phyloP scores from a whole-genome alignment of 169 alveolate species.

The Plasmodium reichenowi region DNA sequence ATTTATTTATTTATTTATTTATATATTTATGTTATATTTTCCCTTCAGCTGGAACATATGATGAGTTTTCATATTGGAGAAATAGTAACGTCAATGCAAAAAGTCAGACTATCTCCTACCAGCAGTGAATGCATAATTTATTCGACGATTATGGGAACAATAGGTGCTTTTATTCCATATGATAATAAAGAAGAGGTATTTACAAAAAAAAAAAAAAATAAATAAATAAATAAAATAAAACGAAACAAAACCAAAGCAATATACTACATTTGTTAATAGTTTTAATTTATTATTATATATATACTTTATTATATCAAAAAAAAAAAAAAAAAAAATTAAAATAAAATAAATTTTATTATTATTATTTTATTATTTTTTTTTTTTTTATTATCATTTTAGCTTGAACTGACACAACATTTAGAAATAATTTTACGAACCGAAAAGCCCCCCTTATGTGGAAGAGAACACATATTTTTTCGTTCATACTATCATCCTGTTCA shows the following conservation, averaged over 20 bases:
- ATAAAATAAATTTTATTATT: neutral
- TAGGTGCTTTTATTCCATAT: slow-evolving; percentile 97
- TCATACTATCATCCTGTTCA: slow-evolving; percentile 90
- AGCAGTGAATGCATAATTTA: slow-evolving; percentile 94
- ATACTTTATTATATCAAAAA: neutral
- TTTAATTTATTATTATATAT: no score
- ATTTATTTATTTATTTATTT: neutral
- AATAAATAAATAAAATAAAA: neutral
- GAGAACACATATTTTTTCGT: slow-evolving; percentile 91
- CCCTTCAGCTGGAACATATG: slow-evolving; percentile 90
- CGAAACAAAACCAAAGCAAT: no score
- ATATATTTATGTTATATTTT: neutral
- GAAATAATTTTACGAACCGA: slow-evolving; percentile 98
- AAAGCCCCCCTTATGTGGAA: slow-evolving; percentile 93
- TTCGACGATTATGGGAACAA: slow-evolving; percentile 97
- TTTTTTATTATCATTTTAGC: slow-evolving; percentile 52
- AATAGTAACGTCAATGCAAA: slow-evolving; percentile 94
- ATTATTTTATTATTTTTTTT: neutral
- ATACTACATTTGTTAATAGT: no score
- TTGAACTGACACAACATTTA: slow-evolving; percentile 96
- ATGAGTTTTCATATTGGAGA: slow-evolving; percentile 97
- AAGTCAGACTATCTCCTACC: slow-evolving; percentile 90
- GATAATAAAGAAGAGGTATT: slow-evolving; percentile 94
- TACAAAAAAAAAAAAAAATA: neutral
- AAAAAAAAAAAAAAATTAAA: neutral